Base-by-base conservation (phyloP, 805 yeast species). In the Lipomyces anomalus region DNA sequence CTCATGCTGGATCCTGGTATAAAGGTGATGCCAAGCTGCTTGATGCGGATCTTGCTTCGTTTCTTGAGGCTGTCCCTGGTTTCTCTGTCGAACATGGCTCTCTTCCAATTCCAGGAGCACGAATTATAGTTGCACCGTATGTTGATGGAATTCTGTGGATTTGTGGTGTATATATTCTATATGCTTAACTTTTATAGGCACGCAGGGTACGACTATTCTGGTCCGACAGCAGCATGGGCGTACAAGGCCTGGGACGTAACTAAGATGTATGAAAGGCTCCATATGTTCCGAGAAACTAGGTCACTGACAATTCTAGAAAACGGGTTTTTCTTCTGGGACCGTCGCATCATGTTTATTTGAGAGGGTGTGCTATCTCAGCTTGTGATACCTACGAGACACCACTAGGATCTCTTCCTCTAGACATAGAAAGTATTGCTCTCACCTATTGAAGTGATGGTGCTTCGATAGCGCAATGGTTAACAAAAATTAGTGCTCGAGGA, bases 1-100 rank as follows among this genome's bases (percentile, higher is more conserved):
- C 94, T 1, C 97, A 90, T 63, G 82, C 96, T 2, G 97, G 97
- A 1, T 64, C 88, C 1, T 90, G 98, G 98, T 90, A 92, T 62
- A 57, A 78, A 1, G 69, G 69, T 11, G 70, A 72, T 38, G 55
- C 71, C 0, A 35, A 57, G 1, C 61, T 59, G 18, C 69, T 90
- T 11, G 61, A 68, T 2, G 47, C 59, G 6, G 84, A 84, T 52
- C 46, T 90, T 16, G 72, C 72, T 9, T 58, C 60, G 1, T 77
- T 68, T 55, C 63, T 84, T 37, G 57, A 57, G 4, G 53, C 52
- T 7, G 74, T 74, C 2, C 59, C 58, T 4, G 44, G 32, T 9
- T 35, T 47, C 17, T 45, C 43, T 23, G 22, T 30, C 21, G 48
- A 50, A n/a, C 46, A 40, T 29, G 66, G 68, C 9, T 41, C 49